phyloP scores from a whole-genome alignment of 2,329 filamentous ascomycete genomes.

The Pseudopithomyces chartarum region DNA sequence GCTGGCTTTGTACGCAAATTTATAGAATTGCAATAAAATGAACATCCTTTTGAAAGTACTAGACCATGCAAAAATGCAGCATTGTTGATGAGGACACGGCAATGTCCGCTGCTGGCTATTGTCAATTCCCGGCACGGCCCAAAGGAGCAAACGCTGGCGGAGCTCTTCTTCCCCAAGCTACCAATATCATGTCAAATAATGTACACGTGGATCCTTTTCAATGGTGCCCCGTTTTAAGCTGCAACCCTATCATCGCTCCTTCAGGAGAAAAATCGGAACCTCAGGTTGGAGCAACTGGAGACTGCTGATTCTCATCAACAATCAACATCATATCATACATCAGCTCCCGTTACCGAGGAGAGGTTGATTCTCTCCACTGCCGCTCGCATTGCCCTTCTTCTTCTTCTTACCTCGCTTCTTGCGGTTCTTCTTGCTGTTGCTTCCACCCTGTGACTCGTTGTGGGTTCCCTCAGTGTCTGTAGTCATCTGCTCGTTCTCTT shows the following conservation, averaged over 20 bases:
- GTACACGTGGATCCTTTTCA: too few species aligned
- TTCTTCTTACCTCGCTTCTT: constrained; percentile 48
- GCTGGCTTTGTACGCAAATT: too few species aligned
- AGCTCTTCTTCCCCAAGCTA: too few species aligned
- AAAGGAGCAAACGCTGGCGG: too few species aligned
- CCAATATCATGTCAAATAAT: too few species aligned
- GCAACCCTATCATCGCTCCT: neutral
- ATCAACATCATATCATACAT: constrained; percentile 3
- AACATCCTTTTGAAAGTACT: too few species aligned
- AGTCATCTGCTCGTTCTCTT: constrained; percentile 13
- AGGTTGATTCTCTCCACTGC: constrained; percentile 37
- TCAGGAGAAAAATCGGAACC: neutral
- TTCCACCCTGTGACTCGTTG: constrained; percentile 25
- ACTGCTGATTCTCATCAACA: neutral
- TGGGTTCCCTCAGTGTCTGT: constrained; percentile 10
- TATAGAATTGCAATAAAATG: too few species aligned
- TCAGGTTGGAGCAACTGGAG: neutral
- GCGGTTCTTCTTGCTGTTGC: constrained; percentile 43
- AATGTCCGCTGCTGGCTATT: too few species aligned
- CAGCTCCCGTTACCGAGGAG: constrained; percentile 28
- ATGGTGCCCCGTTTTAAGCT: neutral
- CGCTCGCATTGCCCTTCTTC: constrained; percentile 32
- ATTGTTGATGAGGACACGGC: too few species aligned
- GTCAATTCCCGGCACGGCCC: too few species aligned
- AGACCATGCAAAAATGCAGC: too few species aligned